Conservation (phyloP, 176 grass and related monocot genomes). For the Aegilops umbellulata region DNA sequence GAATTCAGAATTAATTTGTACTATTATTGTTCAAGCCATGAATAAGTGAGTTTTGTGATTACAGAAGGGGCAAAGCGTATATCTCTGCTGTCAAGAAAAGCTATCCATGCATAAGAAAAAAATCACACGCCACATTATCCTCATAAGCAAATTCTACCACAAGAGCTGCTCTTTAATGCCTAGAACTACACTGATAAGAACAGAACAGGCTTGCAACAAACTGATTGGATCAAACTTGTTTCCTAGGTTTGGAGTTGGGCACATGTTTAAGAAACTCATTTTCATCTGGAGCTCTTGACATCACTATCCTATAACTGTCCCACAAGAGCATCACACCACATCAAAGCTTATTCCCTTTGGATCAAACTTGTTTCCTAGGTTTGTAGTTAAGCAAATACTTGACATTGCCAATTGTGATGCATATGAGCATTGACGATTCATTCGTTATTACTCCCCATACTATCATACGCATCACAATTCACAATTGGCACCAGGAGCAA, state of each 20-base stretch:
- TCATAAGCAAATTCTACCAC: not conserved
- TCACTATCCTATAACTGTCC: not conserved
- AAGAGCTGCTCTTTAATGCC: not conserved
- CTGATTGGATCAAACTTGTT: constrained; percentile 1
- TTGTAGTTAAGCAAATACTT: not conserved
- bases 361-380: too few relatives aligned
- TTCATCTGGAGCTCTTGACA: not conserved
- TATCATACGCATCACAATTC: not conserved
- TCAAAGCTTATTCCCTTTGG: not conserved
- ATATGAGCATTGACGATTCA: not conserved
- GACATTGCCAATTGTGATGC: not conserved
- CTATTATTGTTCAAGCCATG: not conserved
- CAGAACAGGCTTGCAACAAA: not conserved
- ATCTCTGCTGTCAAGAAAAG: constrained; percentile 7
- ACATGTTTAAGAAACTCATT: not conserved
- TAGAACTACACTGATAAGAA: constrained; percentile 9
- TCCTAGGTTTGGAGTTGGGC: not conserved
- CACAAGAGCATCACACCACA: constrained; percentile 1
- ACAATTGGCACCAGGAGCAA: not conserved
- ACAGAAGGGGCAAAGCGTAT: not conserved
- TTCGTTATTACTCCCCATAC: not conserved
- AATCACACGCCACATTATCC: not conserved
- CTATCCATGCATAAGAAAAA: not conserved
- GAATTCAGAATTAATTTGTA: not conserved
- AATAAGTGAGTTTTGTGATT: not conserved